These are phyloP conservation scores for Thalassia testudinum DNA, from an alignment of 116 monocot species.

Conservation along the genomic window DNA sequence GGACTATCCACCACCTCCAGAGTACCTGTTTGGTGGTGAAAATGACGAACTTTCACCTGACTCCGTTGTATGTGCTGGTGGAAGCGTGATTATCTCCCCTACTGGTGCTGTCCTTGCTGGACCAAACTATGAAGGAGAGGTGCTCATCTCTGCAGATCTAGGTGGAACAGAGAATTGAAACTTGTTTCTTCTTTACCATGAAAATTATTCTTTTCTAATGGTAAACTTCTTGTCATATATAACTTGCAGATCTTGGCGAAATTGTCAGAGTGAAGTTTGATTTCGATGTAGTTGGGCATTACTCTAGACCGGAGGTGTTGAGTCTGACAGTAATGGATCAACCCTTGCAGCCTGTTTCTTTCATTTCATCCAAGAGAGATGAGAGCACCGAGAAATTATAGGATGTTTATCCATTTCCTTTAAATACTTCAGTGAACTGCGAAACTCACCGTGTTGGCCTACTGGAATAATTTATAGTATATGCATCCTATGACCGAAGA, in stretches of 20 bases:
- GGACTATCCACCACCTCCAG: slow-evolving; percentile 87
- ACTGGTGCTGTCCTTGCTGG: slow-evolving; percentile 77
- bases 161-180: slow-evolving; percentile 19
- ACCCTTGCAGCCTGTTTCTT: slow-evolving; percentile 46
- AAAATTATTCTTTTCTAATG: not conserved
- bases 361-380: slow-evolving; percentile 26
- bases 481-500: no score
- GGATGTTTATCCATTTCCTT: no score
- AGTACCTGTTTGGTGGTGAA: slow-evolving; percentile 51
- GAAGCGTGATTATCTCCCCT: slow-evolving; percentile 91
- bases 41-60: slow-evolving; percentile 70
- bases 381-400: not conserved
- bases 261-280: slow-evolving; percentile 86
- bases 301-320: slow-evolving; percentile 82
- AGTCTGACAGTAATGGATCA: slow-evolving; percentile 70
- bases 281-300: slow-evolving; percentile 96
- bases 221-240: not conserved
- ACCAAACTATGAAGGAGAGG: slow-evolving; percentile 91
- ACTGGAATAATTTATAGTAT: no score
- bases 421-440: no score
- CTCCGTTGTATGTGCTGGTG: slow-evolving; percentile 80
- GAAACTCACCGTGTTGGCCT: no score
- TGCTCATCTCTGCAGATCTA: slow-evolving; percentile 69
- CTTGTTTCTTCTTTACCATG: not conserved
- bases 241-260: slow-evolving; percentile 73